Percentiles rank a stretch among this genome's conserved stretches.
phyloP scores from a whole-genome alignment of 2,329 filamentous ascomycete species.

The Furcasterigmium furcatum region DNA sequence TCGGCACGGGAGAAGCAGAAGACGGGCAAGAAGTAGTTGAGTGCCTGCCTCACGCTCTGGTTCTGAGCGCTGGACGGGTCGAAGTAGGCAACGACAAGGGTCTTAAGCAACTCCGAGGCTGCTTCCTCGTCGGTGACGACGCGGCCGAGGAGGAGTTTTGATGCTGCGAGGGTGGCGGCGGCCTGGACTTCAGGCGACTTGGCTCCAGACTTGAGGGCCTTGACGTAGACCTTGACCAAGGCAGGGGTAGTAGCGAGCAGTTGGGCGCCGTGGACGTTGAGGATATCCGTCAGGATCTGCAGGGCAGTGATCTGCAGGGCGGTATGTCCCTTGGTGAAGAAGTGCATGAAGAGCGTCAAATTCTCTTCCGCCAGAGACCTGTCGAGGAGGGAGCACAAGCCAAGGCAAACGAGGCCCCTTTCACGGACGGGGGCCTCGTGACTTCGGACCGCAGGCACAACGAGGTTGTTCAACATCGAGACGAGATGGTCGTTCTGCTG shows the following conservation, averaged over 20 bases:
- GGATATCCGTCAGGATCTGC: conserved; percentile 89
- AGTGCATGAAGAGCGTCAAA: conserved; percentile 88
- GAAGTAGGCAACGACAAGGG: conserved; percentile 84
- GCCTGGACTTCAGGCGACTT: conserved; percentile 74
- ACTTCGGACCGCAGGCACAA: conserved; percentile 90
- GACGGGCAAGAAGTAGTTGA: conserved; percentile 92
- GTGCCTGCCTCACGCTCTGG: conserved; percentile 76
- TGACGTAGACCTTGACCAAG: conserved; percentile 81
- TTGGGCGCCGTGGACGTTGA: conserved; percentile 82
- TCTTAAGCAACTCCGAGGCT: conserved; percentile 74
- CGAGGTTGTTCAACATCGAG: conserved; percentile 95
- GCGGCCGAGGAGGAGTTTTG: conserved; percentile 80
- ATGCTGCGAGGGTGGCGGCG: conserved; percentile 75
- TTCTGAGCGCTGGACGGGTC: conserved; percentile 79
- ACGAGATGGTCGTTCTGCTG: conserved; percentile 90
- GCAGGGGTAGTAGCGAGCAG: conserved; percentile 66
- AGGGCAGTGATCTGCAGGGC: conserved; percentile 85
- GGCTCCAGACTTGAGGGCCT: conserved; percentile 70
- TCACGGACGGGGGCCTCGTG: conserved; percentile 92
- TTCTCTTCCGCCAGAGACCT: conserved; percentile 91
- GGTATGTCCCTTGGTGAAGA: conserved; percentile 90
- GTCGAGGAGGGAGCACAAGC: conserved; percentile 87
- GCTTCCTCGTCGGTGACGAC: conserved; percentile 69
- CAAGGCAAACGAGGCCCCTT: conserved; percentile 82
- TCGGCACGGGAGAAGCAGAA: conserved; percentile 83